A percentile compares a stretch with the other conserved stretches of the same genome.
These are phyloP conservation scores for Shiraia bambusicola DNA, from an alignment of 2,329 filamentous ascomycete species.

Conservation along the genomic window DNA sequence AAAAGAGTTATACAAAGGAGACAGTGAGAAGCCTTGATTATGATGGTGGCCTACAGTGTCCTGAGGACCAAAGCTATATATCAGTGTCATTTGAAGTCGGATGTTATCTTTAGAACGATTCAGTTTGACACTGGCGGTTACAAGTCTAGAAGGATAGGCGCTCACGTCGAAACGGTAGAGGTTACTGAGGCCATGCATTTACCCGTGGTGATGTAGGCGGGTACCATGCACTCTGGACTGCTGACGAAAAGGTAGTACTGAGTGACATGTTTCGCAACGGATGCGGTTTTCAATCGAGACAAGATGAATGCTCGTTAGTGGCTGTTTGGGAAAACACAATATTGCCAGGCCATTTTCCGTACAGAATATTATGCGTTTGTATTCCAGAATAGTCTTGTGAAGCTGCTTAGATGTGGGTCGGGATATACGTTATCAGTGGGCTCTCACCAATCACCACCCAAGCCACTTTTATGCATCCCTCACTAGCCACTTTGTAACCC, in stretches of 20 bases:
- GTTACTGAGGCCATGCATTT: conserved; percentile 13
- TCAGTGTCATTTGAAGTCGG: background rate
- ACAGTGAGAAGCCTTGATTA: conserved; percentile 6
- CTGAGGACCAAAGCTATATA: conserved; percentile 19
- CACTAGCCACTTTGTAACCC: conserved; percentile 11
- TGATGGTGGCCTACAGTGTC: conserved; percentile 2
- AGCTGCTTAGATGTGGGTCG: background rate
- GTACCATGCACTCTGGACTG: conserved; percentile 8
- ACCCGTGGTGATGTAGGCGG: conserved; percentile 12
- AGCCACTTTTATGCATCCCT: conserved; percentile 8
- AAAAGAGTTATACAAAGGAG: conserved; percentile 3
- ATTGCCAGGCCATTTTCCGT: background rate
- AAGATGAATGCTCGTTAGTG: conserved; percentile 10
- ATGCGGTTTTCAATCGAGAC: conserved; percentile 24
- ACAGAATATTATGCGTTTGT: conserved; percentile 31
- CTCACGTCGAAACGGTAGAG: conserved; percentile 23
- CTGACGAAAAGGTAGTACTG: conserved; percentile 3
- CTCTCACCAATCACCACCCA: conserved; percentile 13
- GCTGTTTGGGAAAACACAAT: conserved; percentile 19
- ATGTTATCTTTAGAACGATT: conserved; percentile 7
- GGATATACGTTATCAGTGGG: conserved; percentile 2
- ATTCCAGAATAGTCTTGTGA: conserved; percentile 1
- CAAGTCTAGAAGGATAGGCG: conserved; percentile 12
- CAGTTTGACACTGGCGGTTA: conserved; percentile 21
- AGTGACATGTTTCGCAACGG: conserved; percentile 18